Base-by-base conservation (phyloP, 2,329 filamentous ascomycete species). In the Apiospora arundinis region DNA sequence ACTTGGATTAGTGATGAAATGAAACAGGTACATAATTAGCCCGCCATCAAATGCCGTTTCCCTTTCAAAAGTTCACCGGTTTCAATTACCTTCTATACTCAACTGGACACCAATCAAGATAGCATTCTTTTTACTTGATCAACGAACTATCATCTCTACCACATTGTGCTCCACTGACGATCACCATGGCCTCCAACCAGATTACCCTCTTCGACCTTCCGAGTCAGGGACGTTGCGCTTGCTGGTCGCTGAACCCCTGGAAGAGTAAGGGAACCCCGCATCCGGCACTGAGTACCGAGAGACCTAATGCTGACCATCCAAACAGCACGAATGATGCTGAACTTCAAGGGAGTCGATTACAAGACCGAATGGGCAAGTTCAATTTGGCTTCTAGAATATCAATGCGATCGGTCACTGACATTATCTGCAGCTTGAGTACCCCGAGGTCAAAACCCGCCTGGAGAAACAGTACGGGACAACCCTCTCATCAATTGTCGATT, bases 231-330 rank as follows among this genome's bases (percentile, higher is more conserved):
- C 82, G 82, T 21, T 79, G 82, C 49, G 81, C 81, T 9, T 77
- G 82, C 68, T 93, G 92, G 92, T 92, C 91, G 1, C 81, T 88
- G 65, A 94, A 93, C 78, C 88, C 91, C 0, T 93, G 91, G 91
- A 93, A 92, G 81, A 89, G 91, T 92, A 81, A 75, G 79, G 1
- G n/a, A 42, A 28, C 23, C 44, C 23, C 65, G n/a, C n/a, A 42
- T 44, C 9, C 23, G 40, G 25, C 44, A 66, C 69, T 74, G 66
- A 73, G 70, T 65, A 45, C 49, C 45, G 28, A n/a, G 23, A 12
- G 25, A 67, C 5, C 21, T 42, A 12, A 4, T 12, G 21, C 23
- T 49, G 0, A 46, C 28, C 18, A 28, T 4, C 12, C 11, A 49
- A 28, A 37, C 69, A 93, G 91, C 89, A 63, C 90, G 92, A 1